Evolutionary conservation across 2,329 filamentous ascomycete genomes (phyloP), one percentile per base, ranked within the genome.

Genomic region (Zelopaecilomyces penicillatus): DNA sequence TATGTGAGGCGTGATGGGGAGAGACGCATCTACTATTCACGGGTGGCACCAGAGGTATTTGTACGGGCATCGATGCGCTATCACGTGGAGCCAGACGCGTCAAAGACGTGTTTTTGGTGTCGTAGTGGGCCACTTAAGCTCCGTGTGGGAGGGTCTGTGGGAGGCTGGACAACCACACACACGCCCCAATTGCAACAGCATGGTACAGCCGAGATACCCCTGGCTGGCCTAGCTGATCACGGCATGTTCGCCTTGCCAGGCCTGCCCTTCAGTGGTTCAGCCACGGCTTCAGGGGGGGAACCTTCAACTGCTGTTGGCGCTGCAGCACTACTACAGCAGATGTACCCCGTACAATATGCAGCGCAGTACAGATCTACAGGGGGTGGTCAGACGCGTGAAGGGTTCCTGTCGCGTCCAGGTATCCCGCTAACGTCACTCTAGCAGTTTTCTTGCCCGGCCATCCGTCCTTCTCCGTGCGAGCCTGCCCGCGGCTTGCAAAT

Each of bases 31-130:
- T 30, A 28, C 12, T 39, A 30, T 30, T 30, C 6, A 7, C 37
- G 28, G 57, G 57, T 56, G 53, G 57, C 61, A 53, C 54, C 52
- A 50, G 56, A 62, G 56, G 56, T 56, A 67, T 67, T 67, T 67
- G 64, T 67, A 65, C 50, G 57, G 54, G 50, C 44, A 46, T 50
- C 47, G 53, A 57, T 57, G 55, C 57, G 62, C 51, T 54, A 54
- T 67, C 65, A 67, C 65, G 65, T 67, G 65, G 47, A 46, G 38
- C 32, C 31, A 30, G 53, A 63, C 63, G 63, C 63, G 63, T 64
- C 57, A 51, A 55, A 52, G 51, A 43, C 47, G 47, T 55, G 59
- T 59, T 58, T 54, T 52, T 53, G 30, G 47, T 43, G 52, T 31
- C 42, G 26, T 30, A 46, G 50, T 51, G 51, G 53, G 44, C 50